A percentile compares a stretch with the other conserved stretches of the same genome.
These are phyloP conservation scores for Trichoderma gamsii DNA, from an alignment of 495 filamentous ascomycete genomes.

Conservation along the genomic window DNA sequence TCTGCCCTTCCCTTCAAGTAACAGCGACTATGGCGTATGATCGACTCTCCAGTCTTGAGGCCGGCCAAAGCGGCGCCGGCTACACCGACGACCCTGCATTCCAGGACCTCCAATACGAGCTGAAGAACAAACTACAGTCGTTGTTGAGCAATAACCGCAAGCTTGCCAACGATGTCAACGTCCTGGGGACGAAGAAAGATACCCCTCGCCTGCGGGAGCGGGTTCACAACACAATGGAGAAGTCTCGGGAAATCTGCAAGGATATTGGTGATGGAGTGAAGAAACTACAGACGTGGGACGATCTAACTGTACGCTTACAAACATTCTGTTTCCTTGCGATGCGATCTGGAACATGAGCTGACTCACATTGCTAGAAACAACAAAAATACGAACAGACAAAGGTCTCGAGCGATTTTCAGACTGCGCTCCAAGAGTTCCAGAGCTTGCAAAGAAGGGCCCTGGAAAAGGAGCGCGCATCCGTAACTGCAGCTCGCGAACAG, in stretches of 20 bases:
- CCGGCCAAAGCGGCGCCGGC: constrained; percentile 49
- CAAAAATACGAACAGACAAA: constrained; percentile 87
- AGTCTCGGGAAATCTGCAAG: constrained; percentile 82
- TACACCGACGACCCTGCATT: constrained; percentile 95
- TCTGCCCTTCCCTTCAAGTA: not conserved
- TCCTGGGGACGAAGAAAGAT: constrained; percentile 84
- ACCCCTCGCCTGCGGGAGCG: constrained; percentile 86
- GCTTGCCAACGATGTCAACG: constrained; percentile 69
- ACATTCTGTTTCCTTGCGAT: not conserved
- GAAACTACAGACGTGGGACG: constrained; percentile 84
- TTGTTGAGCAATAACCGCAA: constrained; percentile 81
- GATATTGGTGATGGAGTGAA: constrained; percentile 89
- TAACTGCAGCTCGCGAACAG: constrained; percentile 68
- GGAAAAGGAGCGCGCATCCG: constrained; percentile 85
- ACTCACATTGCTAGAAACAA: constrained; percentile 47
- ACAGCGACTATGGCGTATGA: constrained; percentile 74
- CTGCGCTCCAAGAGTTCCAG: constrained; percentile 85
- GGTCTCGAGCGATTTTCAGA: constrained; percentile 83
- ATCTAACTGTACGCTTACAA: constrained; percentile 67
- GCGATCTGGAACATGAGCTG: constrained; percentile 14
- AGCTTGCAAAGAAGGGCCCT: constrained; percentile 76
- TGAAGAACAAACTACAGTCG: constrained; percentile 79
- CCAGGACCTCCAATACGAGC: constrained; percentile 65
- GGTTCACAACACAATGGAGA: constrained; percentile 77
- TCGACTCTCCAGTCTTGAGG: constrained; percentile 74